Evolutionary conservation across 2,329 filamentous ascomycete species (phyloP).

Genomic region (Lasiodiplodia theobromae): DNA sequence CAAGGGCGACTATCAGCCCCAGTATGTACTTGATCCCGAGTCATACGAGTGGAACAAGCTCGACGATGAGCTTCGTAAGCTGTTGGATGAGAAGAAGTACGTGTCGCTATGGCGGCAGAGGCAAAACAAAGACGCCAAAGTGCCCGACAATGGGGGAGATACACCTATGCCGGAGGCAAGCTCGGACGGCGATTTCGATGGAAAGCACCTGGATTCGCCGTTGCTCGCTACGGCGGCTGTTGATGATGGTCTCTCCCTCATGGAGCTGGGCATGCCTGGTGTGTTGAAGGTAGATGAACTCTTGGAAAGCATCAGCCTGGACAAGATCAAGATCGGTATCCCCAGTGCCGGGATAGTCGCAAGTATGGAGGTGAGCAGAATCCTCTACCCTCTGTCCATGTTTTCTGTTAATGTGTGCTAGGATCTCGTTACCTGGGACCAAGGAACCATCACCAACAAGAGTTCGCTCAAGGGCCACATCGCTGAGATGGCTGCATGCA

Average conservation of each 20-base stretch:
- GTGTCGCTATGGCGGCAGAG: constrained; percentile 51
- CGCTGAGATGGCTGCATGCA: constrained; percentile 70
- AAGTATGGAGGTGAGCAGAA: constrained; percentile 42
- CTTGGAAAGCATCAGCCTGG: constrained; percentile 60
- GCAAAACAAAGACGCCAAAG: constrained; percentile 29
- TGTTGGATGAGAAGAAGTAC: constrained; percentile 65
- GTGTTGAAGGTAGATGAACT: constrained; percentile 65
- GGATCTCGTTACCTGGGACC: constrained; percentile 67
- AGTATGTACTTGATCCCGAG: constrained; percentile 75
- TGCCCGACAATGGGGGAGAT: constrained; percentile 36
- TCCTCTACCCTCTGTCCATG: constrained; percentile 30
- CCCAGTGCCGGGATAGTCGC: constrained; percentile 39
- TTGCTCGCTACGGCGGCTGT: constrained; percentile 46
- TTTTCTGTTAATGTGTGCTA: constrained; percentile 46
- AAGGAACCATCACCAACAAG: constrained; percentile 58
- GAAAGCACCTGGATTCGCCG: constrained; percentile 38
- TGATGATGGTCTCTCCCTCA: constrained; percentile 55
- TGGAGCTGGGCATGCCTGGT: constrained; percentile 71
- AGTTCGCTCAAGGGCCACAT: constrained; percentile 67
- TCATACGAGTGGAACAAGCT: constrained; percentile 68
- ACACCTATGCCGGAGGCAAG: constrained; percentile 17
- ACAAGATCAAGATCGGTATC: constrained; percentile 64
- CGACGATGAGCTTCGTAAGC: constrained; percentile 58
- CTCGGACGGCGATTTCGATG: constrained; percentile 16
- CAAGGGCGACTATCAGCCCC: constrained; percentile 80